Evolutionary conservation across 257 asterid genomes (phyloP), one percentile per base, ranked within the genome.

Genomic region (Penstemon davidsonii): DNA sequence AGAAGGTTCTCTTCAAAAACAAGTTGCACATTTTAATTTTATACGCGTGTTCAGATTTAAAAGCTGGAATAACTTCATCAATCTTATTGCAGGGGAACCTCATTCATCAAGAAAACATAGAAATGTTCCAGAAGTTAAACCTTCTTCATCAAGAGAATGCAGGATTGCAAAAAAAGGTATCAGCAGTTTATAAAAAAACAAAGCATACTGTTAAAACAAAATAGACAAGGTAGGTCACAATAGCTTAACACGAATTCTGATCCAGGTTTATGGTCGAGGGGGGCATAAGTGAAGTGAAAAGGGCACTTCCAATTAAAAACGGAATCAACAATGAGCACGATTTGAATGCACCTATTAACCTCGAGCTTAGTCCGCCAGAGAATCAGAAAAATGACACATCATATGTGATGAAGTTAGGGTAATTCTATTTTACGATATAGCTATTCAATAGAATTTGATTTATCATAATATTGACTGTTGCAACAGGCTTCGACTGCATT

Each of bases 161-260:
- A 36, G 80, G 80, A 41, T 53, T 88, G 76, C 85, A 71, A 74
- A 81, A 72, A 67, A 86, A 84, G 93, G 96, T 86, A 79, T 43
- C 6, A 13, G 25, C 49, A 57, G 46, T 39, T 4, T 8, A 56
- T n/a, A 4, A 33, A 64, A 46, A 41, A 19, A 33, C 11, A 38
- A 53, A 19, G 52, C 13, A 45, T 9, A 56, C 33, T 2, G 10
- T 12, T 38, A 42, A 47, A 40, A 2, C 55, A 7, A 5, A 10
- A 49, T 54, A 57, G 60, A 45, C 33, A 59, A 49, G 15, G 19
- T 68, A 50, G 33, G 19, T 13, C 42, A n/a, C 55, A 12, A 25
- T 59, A 10, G 36, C 54, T 12, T 51, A 42, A 42, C 38, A 8
- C 64, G 55, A 60, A 33, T 59, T 71, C 12, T 66, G 8, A 12